phyloP scores from a whole-genome alignment of 257 asterid species.

The Solanum arcanum region DNA sequence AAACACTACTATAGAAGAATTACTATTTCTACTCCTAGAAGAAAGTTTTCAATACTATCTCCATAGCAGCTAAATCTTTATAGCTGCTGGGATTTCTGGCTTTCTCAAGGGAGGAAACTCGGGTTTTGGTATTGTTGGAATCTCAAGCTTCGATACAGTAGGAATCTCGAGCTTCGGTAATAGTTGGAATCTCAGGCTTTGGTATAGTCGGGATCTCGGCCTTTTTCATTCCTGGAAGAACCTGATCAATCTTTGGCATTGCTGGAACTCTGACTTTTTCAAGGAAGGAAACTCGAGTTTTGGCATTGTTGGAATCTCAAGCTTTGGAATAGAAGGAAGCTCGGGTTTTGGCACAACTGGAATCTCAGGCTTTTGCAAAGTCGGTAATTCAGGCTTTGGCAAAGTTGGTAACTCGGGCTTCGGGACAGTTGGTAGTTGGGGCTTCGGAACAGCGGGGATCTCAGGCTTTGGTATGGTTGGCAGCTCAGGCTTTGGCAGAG shows the following conservation, averaged over 20 bases:
- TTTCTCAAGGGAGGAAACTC: background rate
- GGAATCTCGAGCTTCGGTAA: constrained; percentile 11
- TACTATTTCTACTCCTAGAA: background rate
- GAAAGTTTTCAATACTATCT: background rate
- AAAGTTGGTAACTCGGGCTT: background rate
- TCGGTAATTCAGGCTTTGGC: constrained; percentile 2
- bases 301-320: background rate
- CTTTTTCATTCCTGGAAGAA: background rate
- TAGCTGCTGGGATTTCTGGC: background rate
- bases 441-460: constrained; percentile 7
- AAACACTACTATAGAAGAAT: background rate
- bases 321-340: background rate
- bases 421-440: too few relatives aligned
- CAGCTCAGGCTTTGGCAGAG: constrained; percentile 1
- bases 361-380: background rate
- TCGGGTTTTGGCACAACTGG: background rate
- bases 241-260: background rate
- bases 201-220: background rate
- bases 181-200: background rate
- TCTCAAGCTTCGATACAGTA: background rate
- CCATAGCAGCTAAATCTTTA: background rate
- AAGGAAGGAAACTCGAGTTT: background rate
- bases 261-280: background rate
- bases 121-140: background rate
- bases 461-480: constrained; percentile 19